These are phyloP conservation scores for Alnus glutinosa DNA, from an alignment of 306 rosid species.

Conservation along the genomic window DNA sequence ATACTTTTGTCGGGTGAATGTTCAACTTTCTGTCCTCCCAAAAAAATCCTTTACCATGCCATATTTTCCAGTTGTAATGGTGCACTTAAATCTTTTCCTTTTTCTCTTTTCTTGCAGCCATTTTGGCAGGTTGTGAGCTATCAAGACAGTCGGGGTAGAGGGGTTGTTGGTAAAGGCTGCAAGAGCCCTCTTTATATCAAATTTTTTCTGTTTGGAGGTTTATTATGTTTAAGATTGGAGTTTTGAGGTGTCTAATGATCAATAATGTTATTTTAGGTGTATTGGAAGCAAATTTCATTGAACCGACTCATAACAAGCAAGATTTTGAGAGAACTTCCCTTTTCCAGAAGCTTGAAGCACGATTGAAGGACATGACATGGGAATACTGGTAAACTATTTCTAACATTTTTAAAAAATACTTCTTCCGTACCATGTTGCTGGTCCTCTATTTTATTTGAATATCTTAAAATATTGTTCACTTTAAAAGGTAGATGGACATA, in stretches of 20 bases:
- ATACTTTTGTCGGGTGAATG: background rate
- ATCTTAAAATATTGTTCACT: background rate
- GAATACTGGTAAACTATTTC: slow-evolving; percentile 75
- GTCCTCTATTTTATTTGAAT: background rate
- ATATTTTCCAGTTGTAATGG: background rate
- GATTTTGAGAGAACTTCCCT: slow-evolving; percentile 90
- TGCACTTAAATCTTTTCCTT: slow-evolving; percentile 15
- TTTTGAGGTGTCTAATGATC: slow-evolving; percentile 25
- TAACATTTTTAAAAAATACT: background rate
- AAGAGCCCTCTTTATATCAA: slow-evolving; percentile 6
- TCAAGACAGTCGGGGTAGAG: slow-evolving; percentile 67
- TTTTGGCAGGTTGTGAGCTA: slow-evolving; percentile 84
- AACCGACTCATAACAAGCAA: slow-evolving; percentile 94
- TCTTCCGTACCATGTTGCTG: too few relatives aligned
- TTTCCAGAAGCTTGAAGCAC: slow-evolving; percentile 84
- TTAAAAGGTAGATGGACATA: background rate
- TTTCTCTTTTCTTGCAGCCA: slow-evolving; percentile 62
- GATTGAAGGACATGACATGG: slow-evolving; percentile 84
- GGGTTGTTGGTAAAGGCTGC: slow-evolving; percentile 74
- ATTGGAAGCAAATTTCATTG: slow-evolving; percentile 81
- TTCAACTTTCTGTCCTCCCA: background rate
- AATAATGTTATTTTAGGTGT: slow-evolving; percentile 51
- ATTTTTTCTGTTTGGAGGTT: slow-evolving; percentile 15
- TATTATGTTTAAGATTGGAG: background rate
- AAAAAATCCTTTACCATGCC: background rate